phyloP scores from a whole-genome alignment of 805 yeast genomes.

The Candida jianshihensis region DNA sequence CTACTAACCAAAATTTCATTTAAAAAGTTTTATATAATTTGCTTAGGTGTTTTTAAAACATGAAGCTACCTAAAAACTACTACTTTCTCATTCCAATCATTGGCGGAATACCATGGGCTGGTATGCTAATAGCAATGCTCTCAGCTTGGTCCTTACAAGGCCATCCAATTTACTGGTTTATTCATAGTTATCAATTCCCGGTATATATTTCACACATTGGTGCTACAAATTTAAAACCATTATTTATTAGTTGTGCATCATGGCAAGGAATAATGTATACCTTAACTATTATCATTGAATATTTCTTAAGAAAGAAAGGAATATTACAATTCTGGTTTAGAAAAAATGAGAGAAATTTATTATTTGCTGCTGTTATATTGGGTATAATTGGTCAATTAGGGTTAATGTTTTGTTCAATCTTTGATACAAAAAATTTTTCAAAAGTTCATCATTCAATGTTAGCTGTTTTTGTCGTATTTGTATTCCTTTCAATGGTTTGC shows the following conservation, averaged over 20 bases:
- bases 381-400: constrained; percentile 65
- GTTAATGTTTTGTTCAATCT: constrained; percentile 64
- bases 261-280: constrained; percentile 72
- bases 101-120: constrained; percentile 77
- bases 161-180: constrained; percentile 57
- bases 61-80: constrained; percentile 28
- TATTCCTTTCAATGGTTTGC: constrained; percentile 46
- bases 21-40: neutral
- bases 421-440: constrained; percentile 54
- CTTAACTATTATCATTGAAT: constrained; percentile 57
- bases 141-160: constrained; percentile 79
- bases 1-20: too few relatives aligned
- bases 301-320: constrained; percentile 48
- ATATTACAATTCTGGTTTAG: constrained; percentile 40
- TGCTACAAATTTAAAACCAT: constrained; percentile 78
- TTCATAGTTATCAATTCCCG: constrained; percentile 37
- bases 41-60: neutral
- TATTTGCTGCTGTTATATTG: constrained; percentile 33
- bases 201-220: constrained; percentile 83
- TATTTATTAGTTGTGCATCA: constrained; percentile 73
- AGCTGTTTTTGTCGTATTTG: constrained; percentile 60
- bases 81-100: constrained; percentile 56
- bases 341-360: constrained; percentile 30
- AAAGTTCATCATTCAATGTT: constrained; percentile 62
- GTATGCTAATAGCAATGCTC: constrained; percentile 78